Conservation (phyloP, 1,139 yeast genomes). For the Hanseniaspora gamundiae region DNA sequence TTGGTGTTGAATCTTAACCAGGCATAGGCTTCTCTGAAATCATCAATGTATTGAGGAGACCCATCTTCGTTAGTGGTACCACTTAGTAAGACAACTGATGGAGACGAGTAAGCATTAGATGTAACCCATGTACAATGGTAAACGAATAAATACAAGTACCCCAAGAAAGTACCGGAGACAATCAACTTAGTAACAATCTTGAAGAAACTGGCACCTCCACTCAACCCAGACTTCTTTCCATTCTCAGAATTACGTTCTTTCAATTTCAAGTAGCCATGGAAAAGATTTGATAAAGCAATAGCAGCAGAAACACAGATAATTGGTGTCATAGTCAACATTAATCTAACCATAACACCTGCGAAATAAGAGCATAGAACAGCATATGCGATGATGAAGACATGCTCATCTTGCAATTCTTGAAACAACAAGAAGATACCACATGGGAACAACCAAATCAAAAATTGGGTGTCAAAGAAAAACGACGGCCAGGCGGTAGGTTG, state of each 20-base stretch:
- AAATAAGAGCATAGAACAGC: conserved; percentile 88
- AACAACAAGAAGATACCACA: conserved; percentile 88
- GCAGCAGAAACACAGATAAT: conserved; percentile 88
- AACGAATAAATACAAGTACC: conserved; percentile 73
- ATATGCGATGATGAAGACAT: conserved; percentile 83
- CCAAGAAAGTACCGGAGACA: conserved; percentile 59
- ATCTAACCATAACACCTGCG: conserved; percentile 98
- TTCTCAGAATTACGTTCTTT: conserved; percentile 13
- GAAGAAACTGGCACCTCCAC: conserved; percentile 15
- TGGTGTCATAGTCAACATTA: conserved; percentile 95
- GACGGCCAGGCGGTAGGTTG: conserved; percentile 99
- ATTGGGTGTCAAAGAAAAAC: conserved; percentile 85
- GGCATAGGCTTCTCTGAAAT: conserved; percentile 96
- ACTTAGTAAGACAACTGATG: conserved; percentile 91
- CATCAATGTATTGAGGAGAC: conserved; percentile 75
- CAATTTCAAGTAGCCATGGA: conserved; percentile 72
- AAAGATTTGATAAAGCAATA: conserved; percentile 70
- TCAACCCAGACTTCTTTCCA: conserved; percentile 7
- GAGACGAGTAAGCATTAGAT: conserved; percentile 89
- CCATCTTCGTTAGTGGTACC: conserved; percentile 61
- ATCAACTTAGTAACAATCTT: conserved; percentile 35
- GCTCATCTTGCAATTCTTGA: conserved; percentile 85
- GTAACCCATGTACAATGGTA: conserved; percentile 98
- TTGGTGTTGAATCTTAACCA: conserved; percentile 98
- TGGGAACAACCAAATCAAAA: conserved; percentile 96